These are phyloP conservation scores for Colletotrichum salicis DNA, from an alignment of 2,329 filamentous ascomycete species.

Conservation along the genomic window DNA sequence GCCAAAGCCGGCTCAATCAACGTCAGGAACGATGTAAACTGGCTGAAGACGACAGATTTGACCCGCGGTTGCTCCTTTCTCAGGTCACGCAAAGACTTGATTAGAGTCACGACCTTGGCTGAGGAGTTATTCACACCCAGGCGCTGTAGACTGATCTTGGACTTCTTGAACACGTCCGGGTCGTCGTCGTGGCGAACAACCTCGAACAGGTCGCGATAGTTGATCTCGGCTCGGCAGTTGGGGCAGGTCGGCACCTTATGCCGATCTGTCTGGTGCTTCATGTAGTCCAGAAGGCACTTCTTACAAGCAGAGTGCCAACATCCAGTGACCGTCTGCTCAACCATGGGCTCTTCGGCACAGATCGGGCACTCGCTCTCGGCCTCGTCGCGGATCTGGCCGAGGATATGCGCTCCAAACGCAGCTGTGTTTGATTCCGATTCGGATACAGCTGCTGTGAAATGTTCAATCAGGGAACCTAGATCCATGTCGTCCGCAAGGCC, in stretches of 20 bases:
- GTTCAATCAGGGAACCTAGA: constrained; percentile 82
- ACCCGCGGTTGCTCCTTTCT: constrained; percentile 73
- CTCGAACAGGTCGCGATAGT: constrained; percentile 87
- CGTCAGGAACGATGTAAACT: constrained; percentile 96
- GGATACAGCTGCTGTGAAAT: constrained; percentile 79
- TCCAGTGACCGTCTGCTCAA: constrained; percentile 90
- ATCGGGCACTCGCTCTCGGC: constrained; percentile 91
- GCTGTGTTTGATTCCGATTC: constrained; percentile 69
- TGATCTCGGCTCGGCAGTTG: constrained; percentile 87
- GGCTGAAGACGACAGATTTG: constrained; percentile 94
- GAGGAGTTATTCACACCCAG: constrained; percentile 76
- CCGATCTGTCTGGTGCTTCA: constrained; percentile 85
- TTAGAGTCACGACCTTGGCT: constrained; percentile 85
- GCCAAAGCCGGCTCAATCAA: constrained; percentile 86
- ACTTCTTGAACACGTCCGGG: constrained; percentile 54
- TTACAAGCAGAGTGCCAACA: constrained; percentile 99
- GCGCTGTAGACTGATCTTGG: constrained; percentile 70
- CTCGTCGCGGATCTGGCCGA: constrained; percentile 92
- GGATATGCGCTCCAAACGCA: constrained; percentile 83
- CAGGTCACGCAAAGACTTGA: constrained; percentile 77
- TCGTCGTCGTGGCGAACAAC: constrained; percentile 83
- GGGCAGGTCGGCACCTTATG: constrained; percentile 84
- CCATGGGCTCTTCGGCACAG: constrained; percentile 95
- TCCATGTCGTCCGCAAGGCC: constrained; percentile 97
- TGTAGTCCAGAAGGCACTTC: constrained; percentile 88